Base-by-base conservation (phyloP, 2,329 filamentous ascomycete genomes). In the Chrysoporthe deuterocubensis region DNA sequence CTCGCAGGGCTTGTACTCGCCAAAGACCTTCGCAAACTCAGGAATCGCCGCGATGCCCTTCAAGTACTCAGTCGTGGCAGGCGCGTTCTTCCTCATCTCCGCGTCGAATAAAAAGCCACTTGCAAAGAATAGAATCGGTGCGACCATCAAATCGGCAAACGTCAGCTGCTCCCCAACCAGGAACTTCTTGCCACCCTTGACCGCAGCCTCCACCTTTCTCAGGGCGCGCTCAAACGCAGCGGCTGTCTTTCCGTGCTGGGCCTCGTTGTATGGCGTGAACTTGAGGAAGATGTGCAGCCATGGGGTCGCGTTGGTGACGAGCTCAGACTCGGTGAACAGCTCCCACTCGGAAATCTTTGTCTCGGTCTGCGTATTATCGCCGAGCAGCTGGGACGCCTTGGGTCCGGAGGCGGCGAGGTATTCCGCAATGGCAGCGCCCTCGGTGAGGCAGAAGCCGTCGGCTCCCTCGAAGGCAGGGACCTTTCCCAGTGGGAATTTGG, bases 401-500 rank as follows among this genome's bases (percentile, higher is more conserved):
- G 83, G 81, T 3, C 84, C 84, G 44, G 77, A 78, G 64, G 79
- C 79, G 57, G 83, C 82, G 52, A 85, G 68, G 74, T 82, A 84
- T 54, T 75, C 75, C n/a, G 77, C 76, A 72, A 86, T 86, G 63
- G 84, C 84, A 46, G 78, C 77, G 46, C 78, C 78, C 70, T 86
- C 84, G 68, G 79, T 72, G 40, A 86, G 62, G 71, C 70, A 74
- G 73, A 84, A 80, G 58, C 83, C 83, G 71, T 85, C 82, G 26
- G 81, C 76, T 44, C 77, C 77, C 72, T 83, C 81, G 64, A 86
- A 80, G 54, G 79, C 79, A 11, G 84, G 84, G 9, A 85, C 80
- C 73, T 85, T 86, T 72, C 83, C 84, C 50, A 83, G 73, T 13
- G 84, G 82, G 75, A 85, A 86, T 71, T 85, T 85, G 75, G 80